Percentiles rank a stretch among this genome's conserved stretches.
Conservation (phyloP, 345 rosid species). For the Salix dunnii region DNA sequence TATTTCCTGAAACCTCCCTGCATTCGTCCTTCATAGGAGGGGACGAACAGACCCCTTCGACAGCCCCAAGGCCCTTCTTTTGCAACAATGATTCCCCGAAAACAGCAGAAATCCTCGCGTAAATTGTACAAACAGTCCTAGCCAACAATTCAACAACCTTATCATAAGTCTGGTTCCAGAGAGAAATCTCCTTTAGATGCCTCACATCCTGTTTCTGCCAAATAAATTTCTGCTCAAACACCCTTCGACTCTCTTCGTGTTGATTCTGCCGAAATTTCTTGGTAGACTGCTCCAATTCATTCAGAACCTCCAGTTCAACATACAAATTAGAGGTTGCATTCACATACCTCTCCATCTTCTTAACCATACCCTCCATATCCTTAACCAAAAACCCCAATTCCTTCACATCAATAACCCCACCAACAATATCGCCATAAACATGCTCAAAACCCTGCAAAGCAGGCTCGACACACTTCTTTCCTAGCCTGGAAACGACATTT, state of each 20-base stretch:
- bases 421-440: conserved; percentile 73
- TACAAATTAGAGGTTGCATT: conserved; percentile 68
- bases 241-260: conserved; percentile 78
- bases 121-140: conserved; percentile 81
- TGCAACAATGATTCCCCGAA: conserved; percentile 55
- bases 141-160: conserved; percentile 87
- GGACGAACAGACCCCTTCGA: conserved; percentile 18
- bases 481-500: conserved; percentile 75
- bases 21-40: conserved; percentile 26
- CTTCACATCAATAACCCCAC: conserved; percentile 73
- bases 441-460: conserved; percentile 96
- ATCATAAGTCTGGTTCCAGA: conserved; percentile 88
- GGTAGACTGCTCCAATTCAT: conserved; percentile 74
- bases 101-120: conserved; percentile 59
- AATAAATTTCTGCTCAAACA: conserved; percentile 84
- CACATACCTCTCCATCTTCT: conserved; percentile 85
- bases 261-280: conserved; percentile 76
- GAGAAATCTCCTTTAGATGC: conserved; percentile 80
- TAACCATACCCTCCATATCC: conserved; percentile 90
- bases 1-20: conserved; percentile 24
- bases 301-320: conserved; percentile 84
- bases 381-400: conserved; percentile 80
- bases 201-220: conserved; percentile 95
- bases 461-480: conserved; percentile 78
- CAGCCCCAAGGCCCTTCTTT: conserved; percentile 14